These are phyloP conservation scores for Mesembryanthemum crystallinum DNA, from an alignment of 148 eudicot species.

Conservation along the genomic window DNA sequence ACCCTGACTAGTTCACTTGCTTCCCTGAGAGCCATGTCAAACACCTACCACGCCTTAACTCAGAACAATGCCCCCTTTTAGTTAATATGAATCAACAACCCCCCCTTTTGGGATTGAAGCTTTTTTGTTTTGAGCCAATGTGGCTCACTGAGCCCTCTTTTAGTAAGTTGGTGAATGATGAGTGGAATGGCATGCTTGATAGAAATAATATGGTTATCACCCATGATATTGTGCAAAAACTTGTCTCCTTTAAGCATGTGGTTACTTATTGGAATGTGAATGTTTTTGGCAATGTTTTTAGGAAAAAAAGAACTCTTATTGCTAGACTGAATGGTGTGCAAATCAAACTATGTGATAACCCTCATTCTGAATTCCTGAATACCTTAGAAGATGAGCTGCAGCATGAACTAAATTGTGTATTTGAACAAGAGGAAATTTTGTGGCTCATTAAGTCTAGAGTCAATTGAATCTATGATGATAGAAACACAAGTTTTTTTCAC, in stretches of 20 bases:
- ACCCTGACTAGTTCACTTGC: not conserved
- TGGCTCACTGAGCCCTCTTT: not conserved
- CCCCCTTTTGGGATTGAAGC: not conserved
- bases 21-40: not conserved
- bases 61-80: not conserved
- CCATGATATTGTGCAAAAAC: not conserved
- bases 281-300: not conserved
- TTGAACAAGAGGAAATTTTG: not conserved
- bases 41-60: not conserved
- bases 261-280: not conserved
- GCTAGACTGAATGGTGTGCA: not conserved
- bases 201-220: too few relatives aligned
- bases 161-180: too few relatives aligned
- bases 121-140: not conserved
- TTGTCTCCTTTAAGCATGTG: not conserved
- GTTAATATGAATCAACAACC: not conserved
- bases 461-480: not conserved
- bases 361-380: too few relatives aligned
- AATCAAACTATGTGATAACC: not conserved
- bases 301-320: not conserved
- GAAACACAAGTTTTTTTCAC: constrained; percentile 4
- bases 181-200: too few relatives aligned
- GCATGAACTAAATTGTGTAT: not conserved
- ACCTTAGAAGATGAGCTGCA: not conserved
- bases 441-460: not conserved